These are phyloP conservation scores for Zasmidium citrigriseum DNA, from an alignment of 2,329 filamentous ascomycete species.

Conservation along the genomic window DNA sequence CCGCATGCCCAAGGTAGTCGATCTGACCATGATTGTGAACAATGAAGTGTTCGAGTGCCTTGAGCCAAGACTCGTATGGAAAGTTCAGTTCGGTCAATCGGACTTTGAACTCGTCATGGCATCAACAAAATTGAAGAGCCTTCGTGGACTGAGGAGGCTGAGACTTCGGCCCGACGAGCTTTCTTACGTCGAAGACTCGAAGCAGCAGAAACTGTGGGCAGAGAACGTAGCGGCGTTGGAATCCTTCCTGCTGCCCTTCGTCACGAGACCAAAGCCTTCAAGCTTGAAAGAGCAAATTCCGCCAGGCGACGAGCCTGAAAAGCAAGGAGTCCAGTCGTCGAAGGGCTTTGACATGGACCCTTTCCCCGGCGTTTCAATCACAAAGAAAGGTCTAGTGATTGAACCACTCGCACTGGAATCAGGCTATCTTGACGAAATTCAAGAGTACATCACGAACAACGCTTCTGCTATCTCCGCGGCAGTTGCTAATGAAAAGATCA, in stretches of 20 bases:
- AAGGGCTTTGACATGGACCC: background rate
- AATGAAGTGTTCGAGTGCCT: too few species aligned
- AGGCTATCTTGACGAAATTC: background rate
- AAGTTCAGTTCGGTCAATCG: too few species aligned
- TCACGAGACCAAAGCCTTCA: background rate
- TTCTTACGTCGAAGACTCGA: background rate
- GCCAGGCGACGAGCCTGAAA: too few species aligned
- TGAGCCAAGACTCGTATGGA: too few species aligned
- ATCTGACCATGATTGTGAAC: too few species aligned
- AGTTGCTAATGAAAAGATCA: background rate
- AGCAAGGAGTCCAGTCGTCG: background rate
- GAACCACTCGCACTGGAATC: background rate
- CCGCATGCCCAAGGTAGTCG: too few species aligned
- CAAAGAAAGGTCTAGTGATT: background rate
- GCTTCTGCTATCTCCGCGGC: background rate
- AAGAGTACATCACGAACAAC: background rate
- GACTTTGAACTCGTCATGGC: too few species aligned
- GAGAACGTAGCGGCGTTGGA: background rate
- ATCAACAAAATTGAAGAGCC: too few species aligned
- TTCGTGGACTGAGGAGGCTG: background rate
- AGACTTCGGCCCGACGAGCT: background rate
- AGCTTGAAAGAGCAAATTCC: background rate
- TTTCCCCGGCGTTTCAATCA: background rate
- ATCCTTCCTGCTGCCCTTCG: background rate
- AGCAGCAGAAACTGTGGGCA: background rate